Evolutionary conservation across 768 basidiomycete genomes (phyloP).

Genomic region (Russula dissimulans): DNA sequence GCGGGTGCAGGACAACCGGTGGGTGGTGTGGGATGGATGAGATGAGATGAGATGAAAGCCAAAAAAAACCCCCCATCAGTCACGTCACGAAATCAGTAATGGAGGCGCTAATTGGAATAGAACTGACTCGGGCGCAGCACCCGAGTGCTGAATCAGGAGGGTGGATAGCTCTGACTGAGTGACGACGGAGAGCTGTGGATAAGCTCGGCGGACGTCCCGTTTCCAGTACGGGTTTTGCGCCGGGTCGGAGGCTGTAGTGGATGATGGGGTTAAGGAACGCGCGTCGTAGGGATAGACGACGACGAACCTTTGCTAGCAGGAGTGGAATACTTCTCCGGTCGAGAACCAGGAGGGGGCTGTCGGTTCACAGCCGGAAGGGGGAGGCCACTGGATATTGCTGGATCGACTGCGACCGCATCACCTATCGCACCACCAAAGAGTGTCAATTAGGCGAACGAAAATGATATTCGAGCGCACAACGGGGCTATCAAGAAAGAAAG

Average conservation of each 20-base stretch:
- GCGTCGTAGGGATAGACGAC: constrained; percentile 14
- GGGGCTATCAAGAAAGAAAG: too few species aligned
- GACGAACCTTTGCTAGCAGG: constrained; percentile 77
- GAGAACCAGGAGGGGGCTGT: constrained; percentile 80
- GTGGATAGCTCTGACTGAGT: constrained; percentile 76
- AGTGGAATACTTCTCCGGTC: constrained; percentile 77
- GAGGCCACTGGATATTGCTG: constrained; percentile 85
- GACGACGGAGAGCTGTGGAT: constrained; percentile 85
- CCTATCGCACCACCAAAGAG: constrained; percentile 36
- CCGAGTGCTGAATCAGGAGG: constrained; percentile 74
- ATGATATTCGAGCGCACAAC: not conserved
- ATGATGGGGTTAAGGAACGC: not conserved
- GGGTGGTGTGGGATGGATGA: too few species aligned
- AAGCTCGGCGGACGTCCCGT: constrained; percentile 85
- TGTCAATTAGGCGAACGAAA: too few species aligned
- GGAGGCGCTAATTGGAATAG: not conserved
- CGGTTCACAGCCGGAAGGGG: constrained; percentile 66
- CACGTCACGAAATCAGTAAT: too few species aligned
- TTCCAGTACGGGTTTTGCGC: constrained; percentile 95
- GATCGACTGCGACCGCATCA: constrained; percentile 75
- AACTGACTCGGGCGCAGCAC: constrained; percentile 40
- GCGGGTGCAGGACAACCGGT: not conserved
- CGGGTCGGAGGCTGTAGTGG: constrained; percentile 61
- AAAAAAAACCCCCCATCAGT: too few species aligned
- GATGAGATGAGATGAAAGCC: too few species aligned